Base-by-base conservation (phyloP, 2,329 filamentous ascomycete species). In the Colletotrichum tropicale region DNA sequence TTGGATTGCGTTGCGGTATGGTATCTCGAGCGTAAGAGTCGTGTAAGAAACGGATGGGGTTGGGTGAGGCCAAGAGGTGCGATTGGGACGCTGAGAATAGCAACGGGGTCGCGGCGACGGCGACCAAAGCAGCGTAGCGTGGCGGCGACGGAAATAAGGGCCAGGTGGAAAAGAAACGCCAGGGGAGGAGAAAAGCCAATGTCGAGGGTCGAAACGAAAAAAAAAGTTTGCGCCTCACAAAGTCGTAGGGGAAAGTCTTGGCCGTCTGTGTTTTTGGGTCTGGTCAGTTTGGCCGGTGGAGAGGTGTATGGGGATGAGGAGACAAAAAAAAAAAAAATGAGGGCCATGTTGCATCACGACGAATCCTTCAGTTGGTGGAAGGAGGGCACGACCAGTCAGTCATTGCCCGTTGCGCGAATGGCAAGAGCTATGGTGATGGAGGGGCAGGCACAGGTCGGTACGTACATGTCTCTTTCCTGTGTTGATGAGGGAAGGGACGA, bases 1-100 rank as follows among this genome's bases (percentile, higher is more conserved):
- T 60, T 10, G 34, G 36, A 16, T 55, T 56, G 30, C 28, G 55
- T 21, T 8, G 15, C 30, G 30, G 52, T 70, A 34, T 34, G 71
- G 30, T 61, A 38, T 55, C 21, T 58, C 34, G 15, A 16, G 26
- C 34, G 56, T 70, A 36, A 52, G 69, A 75, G 56, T 56, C 36
- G 64, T 76, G 74, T 76, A 65, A 76, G 74, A 68, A 56, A 32
- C 24, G 24, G 62, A 67, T 56, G 69, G 62, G 55, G 38, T 21
- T 52, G 43, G 43, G 21, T 32, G 62, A 43, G 62, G 62, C 72
- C 61, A 64, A 75, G 65, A 67, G 38, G 18, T 32, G 71, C 56
- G 38, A 34, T 43, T 73, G 64, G 73, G 64, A 73, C 43, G 73
- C 70, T 75, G 60, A 66, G 73, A 75, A 73, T 75, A 76, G 74